Evolutionary conservation across 768 basidiomycete species (phyloP), one percentile per base, ranked within the genome.

Genomic region (Hygrocybe punicea): DNA sequence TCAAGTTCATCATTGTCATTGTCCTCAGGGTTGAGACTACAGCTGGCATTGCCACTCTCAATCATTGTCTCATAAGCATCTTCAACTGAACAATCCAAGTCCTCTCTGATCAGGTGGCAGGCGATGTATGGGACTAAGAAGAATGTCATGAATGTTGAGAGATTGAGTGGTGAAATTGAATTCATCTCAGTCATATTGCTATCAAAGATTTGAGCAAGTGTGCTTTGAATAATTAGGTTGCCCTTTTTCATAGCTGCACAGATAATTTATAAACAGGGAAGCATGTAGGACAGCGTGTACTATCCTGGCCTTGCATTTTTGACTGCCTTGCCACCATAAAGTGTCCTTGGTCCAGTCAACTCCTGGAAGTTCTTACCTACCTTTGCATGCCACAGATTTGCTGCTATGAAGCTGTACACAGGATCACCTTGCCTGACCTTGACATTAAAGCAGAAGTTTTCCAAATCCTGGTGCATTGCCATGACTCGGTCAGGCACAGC

Each of bases 231-330:
- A 14, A 53, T 8, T 11, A 29, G 39, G 36, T 5, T 42, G 5
- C 52, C 52, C 39, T 53, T 53, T 23, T 16, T 37, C 42, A 17
- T 53, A 53, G 21, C 52, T 53, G 17, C 13, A 9, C 13, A 51
- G 19, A 51, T n/a, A 24, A 10, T n/a, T 25, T 6, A 6, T 5
- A 39, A 29, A 23, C 14, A n/a, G 25, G 14, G 13, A 21, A 14
- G 23, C 2, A 23, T 11, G 3, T 2, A 23, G 4, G 17, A 37
- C 10, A 21, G 35, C n/a, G 42, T 37, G 6, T 42, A 53, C 39
- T 53, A 53, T 29, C 29, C 29, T 29, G 29, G 29, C 29, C 29
- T 29, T 29, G 29, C 14, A 24, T 14, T 3, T 6, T 33, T 6
- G 17, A 17, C 4, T 14, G 40, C 23, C 6, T 42, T 45, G 13